Evolutionary conservation across 2,329 filamentous ascomycete species (phyloP), one percentile per base, ranked within the genome.

Genomic region (Pseudogymnoascus sp.): DNA sequence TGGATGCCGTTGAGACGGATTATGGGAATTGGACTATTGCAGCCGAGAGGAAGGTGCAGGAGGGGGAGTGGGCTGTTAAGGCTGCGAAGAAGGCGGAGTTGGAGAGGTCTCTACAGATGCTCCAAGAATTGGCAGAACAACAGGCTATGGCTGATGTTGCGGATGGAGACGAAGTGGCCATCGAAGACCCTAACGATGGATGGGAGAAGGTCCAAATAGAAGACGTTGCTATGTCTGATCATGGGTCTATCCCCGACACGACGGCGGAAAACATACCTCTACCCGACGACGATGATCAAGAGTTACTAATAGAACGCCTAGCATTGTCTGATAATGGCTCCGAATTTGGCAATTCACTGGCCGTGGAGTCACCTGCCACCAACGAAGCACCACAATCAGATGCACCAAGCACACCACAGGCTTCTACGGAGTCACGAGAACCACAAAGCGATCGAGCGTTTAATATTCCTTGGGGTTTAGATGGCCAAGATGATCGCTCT

Each of bases 1-100:
- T 97, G 76, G 94, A 97, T 73, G 75, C 77, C 0, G 79, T 95
- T 4, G 94, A 99, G 73, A 79, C 82, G 9, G 83, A 87, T 30
- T 96, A 93, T 74, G 84, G 86, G 6, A 82, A 86, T 23, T 99
- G 94, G 94, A 85, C 87, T 45, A 86, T 88, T 58, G 82, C 87
- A 58, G 92, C 90, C 33, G 91, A 95, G 70, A 82, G 82, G 64
- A 87, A 83, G 68, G 82, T 92, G n/a, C 79, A 87, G 59, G 85
- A 90, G 67, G 82, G 84, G 22, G 85, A 92, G 67, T 82, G 77
- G 76, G 72, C 73, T 4, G 67, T 66, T 58, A 61, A 67, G 64
- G 64, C 63, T 6, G 67, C 65, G 49, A 63, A 69, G 66, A 61
- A 69, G 65, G 49, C 25, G n/a, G 49, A 55, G 49, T 36, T 71